Base-by-base conservation (phyloP, 768 basidiomycete genomes). In the Agaricus blazei region DNA sequence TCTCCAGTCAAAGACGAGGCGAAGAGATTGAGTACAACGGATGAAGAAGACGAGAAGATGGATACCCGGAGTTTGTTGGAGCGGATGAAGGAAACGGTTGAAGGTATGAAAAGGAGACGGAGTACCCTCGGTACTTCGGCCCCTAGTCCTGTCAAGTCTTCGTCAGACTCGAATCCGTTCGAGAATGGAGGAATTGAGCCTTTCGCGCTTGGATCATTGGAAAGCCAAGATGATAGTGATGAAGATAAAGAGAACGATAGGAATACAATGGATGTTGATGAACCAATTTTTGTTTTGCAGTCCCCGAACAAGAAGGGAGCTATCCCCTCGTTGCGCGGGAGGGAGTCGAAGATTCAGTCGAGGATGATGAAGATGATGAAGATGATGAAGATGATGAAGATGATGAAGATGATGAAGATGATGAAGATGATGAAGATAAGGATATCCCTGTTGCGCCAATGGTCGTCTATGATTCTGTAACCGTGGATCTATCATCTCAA, bases 31-130 rank as follows among this genome's bases (percentile, higher is more conserved):
- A 60, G 60, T 52, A 59, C 58, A 50, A 56, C 42, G 31, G 62
- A 65, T 7, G 67, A 66, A 7, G 70, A 71, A 1, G 72, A 71
- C 11, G 70, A 72, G 19, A 68, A 67, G 41, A 49, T 68, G 19
- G 77, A 78, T 57, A 73, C 78, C 5, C 61, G 72, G 26, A 69
- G 68, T 36, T 58, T 81, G 53, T 60, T 81, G 54, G 78, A 76
- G 59, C 73, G 67, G 61, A 78, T 78, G 77, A 75, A 72, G 62
- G 75, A 75, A 63, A 78, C 73, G 5, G 74, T 78, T 31, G 75
- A 75, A 58, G 70, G 66, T 52, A 77, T 76, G 72, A 79, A 76
- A 67, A 71, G 70, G 58, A 67, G 77, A 54, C 66, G 73, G 51
- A 79, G 75, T 54, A 58, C 70, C 44, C 65, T 64, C 26, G 51